Conservation (phyloP, 352 stramenopile genomes). For the Pythium scleroteichum region DNA sequence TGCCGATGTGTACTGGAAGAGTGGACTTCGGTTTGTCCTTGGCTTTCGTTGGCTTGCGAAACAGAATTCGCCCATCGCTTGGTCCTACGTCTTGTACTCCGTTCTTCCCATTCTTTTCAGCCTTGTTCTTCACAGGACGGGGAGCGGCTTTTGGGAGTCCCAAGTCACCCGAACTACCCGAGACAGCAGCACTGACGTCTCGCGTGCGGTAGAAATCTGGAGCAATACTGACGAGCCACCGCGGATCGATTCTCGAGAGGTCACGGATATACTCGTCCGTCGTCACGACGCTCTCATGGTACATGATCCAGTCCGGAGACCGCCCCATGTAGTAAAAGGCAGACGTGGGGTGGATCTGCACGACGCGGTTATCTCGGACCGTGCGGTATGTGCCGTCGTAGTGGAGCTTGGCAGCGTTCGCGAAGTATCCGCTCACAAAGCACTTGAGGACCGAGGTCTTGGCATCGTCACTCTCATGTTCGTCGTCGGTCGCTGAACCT, state of each 20-base stretch:
- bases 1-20: slow-evolving; percentile 79
- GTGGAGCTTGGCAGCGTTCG: slow-evolving; percentile 97
- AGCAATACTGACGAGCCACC: slow-evolving; percentile 66
- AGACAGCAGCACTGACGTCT: slow-evolving; percentile 66
- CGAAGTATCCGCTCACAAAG: slow-evolving; percentile 88
- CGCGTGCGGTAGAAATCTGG: slow-evolving; percentile 77
- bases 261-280: slow-evolving; percentile 93
- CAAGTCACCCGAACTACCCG: slow-evolving; percentile 64
- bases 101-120: background rate
- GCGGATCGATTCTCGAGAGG: slow-evolving; percentile 68
- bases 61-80: slow-evolving; percentile 64
- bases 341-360: slow-evolving; percentile 78
- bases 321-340: slow-evolving; percentile 73
- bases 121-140: slow-evolving; percentile 19
- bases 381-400: slow-evolving; percentile 71
- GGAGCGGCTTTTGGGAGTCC: slow-evolving; percentile 52
- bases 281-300: slow-evolving; percentile 98
- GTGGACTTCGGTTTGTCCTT: slow-evolving; percentile 38
- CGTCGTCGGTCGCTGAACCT: slow-evolving; percentile 9
- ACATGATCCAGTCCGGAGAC: slow-evolving; percentile 97
- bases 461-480: slow-evolving; percentile 18
- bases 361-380: slow-evolving; percentile 60
- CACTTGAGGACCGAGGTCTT: slow-evolving; percentile 54
- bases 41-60: slow-evolving; percentile 57
- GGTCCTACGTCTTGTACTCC: slow-evolving; percentile 9